Base-by-base conservation (phyloP, 352 stramenopile species). In the Phytophthora capsici region DNA sequence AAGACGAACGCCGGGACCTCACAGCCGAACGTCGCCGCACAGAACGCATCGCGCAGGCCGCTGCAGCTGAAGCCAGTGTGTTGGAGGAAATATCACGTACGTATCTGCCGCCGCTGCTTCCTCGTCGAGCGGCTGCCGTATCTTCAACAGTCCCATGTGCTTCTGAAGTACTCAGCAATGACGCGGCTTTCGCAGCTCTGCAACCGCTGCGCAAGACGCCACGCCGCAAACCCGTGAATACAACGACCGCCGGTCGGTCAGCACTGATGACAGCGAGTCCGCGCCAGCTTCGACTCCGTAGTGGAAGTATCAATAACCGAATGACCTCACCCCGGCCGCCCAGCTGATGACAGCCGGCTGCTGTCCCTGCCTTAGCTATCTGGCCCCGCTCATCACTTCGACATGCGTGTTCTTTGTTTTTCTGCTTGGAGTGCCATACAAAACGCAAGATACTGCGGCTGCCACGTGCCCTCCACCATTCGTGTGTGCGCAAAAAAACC, bases 211-310 rank as follows among this genome's bases (percentile, higher is more conserved):
- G 78, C 23, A 85, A 80, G 59, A 88, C 78, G 26, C 76, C 74
- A 37, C 73, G 75, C 17, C 78, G 78, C 28, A 82, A 84, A 54
- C 78, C 76, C 6, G 64, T 85, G 44, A 85, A 66, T 16, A 73
- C 53, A 1, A 59, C 61, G n/a, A 84, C 64, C 17, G 78, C 78
- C 2, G 78, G 78, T 10, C 72, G 75, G 16, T 76, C 74, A 44
- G 47, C 66, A 16, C 37, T 76, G 7, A 54, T 74, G 34, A 34
- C 19, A 2, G 59, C 77, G 43, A 87, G 78, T 64, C 78, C 78
- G 20, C 75, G 78, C 8, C 64, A 80, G 38, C 63, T 78, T 44
- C 76, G 73, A 3, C 45, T 84, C 17, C 67, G 70, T 16, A 64
- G 26, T 41, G 36, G 36, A 13, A 34, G 28, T 40, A 68, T 51